Conservation (phyloP, 2,329 filamentous ascomycete species). For the Xylaria polymorpha region DNA sequence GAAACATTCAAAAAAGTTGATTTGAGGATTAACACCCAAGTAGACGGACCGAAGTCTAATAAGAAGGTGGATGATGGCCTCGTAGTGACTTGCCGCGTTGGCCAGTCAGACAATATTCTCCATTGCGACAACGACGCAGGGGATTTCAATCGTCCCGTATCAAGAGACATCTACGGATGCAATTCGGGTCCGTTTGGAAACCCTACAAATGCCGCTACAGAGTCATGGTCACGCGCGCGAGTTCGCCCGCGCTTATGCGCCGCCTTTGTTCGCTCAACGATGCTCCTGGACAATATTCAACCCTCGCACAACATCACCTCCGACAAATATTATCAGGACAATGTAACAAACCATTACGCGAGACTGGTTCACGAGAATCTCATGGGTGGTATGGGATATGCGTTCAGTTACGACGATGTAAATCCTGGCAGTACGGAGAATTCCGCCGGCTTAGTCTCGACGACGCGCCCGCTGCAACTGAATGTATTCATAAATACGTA, state of each 20-base stretch:
- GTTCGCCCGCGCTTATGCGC: conserved; percentile 60
- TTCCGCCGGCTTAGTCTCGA: conserved; percentile 59
- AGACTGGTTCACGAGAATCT: conserved; percentile 68
- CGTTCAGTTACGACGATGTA: conserved; percentile 75
- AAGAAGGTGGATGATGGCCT: conserved; percentile 28
- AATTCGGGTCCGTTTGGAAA: conserved; percentile 57
- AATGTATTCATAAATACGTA: conserved; percentile 33
- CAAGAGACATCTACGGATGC: conserved; percentile 61
- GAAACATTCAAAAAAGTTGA: conserved; percentile 50
- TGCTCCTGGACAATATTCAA: conserved; percentile 57
- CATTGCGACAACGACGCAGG: conserved; percentile 54
- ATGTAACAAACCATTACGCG: conserved; percentile 64
- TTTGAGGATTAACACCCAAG: conserved; percentile 57
- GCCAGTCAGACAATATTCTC: conserved; percentile 46
- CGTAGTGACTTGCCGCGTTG: conserved; percentile 53
- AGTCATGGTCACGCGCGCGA: conserved; percentile 50
- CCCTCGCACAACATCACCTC: conserved; percentile 50
- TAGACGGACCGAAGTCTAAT: conserved; percentile 31
- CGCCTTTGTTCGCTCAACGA: conserved; percentile 58
- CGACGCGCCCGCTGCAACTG: conserved; percentile 16
- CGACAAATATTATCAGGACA: conserved; percentile 55
- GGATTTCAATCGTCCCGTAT: conserved; percentile 55
- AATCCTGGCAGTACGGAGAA: conserved; percentile 62
- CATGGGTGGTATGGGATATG: conserved; percentile 68
- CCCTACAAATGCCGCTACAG: conserved; percentile 46